phyloP scores from a whole-genome alignment of 495 filamentous ascomycete species.

The Cenococcum geophilum region DNA sequence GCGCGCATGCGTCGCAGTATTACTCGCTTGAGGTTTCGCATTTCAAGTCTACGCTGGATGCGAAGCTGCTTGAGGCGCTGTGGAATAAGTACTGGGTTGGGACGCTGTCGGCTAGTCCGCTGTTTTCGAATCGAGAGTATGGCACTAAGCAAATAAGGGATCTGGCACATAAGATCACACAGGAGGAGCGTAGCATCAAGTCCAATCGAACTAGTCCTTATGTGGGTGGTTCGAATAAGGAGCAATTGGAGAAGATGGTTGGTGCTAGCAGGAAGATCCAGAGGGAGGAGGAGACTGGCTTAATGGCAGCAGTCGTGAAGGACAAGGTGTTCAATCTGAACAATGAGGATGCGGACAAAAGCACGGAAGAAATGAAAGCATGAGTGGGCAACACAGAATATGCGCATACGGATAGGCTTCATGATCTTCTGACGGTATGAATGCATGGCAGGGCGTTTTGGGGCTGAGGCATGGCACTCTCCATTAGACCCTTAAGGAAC shows the following conservation, averaged over 20 bases:
- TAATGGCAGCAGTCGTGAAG: slow-evolving; percentile 79
- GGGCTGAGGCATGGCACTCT: background rate
- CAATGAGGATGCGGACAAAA: slow-evolving; percentile 18
- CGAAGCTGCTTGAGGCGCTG: slow-evolving; percentile 73
- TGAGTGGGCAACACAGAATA: background rate
- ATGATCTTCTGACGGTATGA: slow-evolving; percentile 2
- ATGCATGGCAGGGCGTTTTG: slow-evolving; percentile 26
- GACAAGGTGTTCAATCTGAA: slow-evolving; percentile 63
- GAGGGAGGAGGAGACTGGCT: slow-evolving; percentile 86
- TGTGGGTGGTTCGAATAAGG: slow-evolving; percentile 43
- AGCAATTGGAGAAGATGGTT: slow-evolving; percentile 71
- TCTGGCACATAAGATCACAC: slow-evolving; percentile 69
- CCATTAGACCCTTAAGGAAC: no score
- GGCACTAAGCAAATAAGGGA: slow-evolving; percentile 88
- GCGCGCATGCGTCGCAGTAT: slow-evolving; percentile 82
- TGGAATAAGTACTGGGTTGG: slow-evolving; percentile 99
- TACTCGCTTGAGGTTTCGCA: slow-evolving; percentile 86
- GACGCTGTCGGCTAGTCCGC: slow-evolving; percentile 89
- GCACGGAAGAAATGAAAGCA: slow-evolving; percentile 12
- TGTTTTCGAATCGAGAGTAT: slow-evolving; percentile 90
- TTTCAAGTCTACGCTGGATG: slow-evolving; percentile 88
- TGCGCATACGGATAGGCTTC: background rate
- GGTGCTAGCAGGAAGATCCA: slow-evolving; percentile 81
- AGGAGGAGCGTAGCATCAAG: slow-evolving; percentile 47
- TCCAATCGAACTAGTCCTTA: slow-evolving; percentile 14